A percentile compares a stretch with the other conserved stretches of the same genome.
Evolutionary conservation across 257 asterid species (phyloP).

Genomic region (Petunia axillaris): DNA sequence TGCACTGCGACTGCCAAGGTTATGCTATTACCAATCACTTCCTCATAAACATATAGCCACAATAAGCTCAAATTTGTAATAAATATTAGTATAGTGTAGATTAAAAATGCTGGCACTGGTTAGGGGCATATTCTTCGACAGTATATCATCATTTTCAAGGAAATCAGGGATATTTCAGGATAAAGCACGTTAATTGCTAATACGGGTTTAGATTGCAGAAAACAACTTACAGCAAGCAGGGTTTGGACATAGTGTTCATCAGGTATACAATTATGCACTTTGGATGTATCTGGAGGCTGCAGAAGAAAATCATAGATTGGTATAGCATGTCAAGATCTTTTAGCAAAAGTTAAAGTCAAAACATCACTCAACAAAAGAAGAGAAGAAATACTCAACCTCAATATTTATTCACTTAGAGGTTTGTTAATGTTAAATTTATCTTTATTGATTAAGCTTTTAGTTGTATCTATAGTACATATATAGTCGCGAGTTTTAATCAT

Average conservation of each 20-base stretch:
- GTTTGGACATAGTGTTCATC: constrained; percentile 99
- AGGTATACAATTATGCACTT: constrained; percentile 96
- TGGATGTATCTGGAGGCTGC: constrained; percentile 79
- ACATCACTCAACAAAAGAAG: constrained; percentile 22
- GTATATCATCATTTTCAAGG: not conserved
- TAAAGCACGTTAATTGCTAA: not conserved
- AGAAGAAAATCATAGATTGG: constrained; percentile 24
- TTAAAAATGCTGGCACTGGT: not conserved
- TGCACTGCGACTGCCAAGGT: constrained; percentile 1
- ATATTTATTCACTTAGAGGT: no score
- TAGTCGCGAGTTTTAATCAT: no score
- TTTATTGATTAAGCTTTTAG: no score
- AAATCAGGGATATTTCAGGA: not conserved
- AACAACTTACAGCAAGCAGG: constrained; percentile 75
- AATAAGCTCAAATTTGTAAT: not conserved
- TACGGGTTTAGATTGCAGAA: not conserved
- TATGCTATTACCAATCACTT: not conserved
- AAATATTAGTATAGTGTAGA: not conserved
- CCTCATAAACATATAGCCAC: not conserved
- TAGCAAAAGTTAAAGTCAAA: not conserved
- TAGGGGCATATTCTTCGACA: not conserved
- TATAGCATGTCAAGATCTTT: constrained; percentile 18
- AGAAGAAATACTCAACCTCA: constrained; percentile 29
- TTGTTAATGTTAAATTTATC: no score
- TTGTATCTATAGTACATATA: no score